Evolutionary conservation across 1,139 yeast genomes (phyloP).

Genomic region (Yamadazyma oceani): DNA sequence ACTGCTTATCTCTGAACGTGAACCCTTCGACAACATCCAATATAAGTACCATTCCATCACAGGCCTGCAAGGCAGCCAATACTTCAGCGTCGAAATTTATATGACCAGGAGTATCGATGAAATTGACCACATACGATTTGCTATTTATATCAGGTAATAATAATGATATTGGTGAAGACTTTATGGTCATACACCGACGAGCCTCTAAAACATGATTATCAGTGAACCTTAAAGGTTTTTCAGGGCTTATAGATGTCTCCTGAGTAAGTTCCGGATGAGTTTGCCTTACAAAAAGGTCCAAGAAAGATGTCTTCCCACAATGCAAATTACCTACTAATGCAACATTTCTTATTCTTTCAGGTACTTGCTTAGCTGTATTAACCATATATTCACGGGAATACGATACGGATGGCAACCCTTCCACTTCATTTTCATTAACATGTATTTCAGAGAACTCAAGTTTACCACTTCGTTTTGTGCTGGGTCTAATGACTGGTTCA

Average conservation of each 20-base stretch:
- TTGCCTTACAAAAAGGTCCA: conserved; percentile 66
- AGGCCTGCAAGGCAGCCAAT: conserved; percentile 53
- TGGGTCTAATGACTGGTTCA: conserved; percentile 70
- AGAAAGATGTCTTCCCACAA: conserved; percentile 82
- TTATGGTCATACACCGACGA: conserved; percentile 69
- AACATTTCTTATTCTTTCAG: conserved; percentile 74
- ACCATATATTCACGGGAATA: conserved; percentile 67
- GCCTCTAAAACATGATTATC: conserved; percentile 72
- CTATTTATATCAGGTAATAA: conserved; percentile 56
- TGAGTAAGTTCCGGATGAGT: conserved; percentile 50
- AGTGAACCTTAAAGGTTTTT: conserved; percentile 55
- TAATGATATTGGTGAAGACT: conserved; percentile 61
- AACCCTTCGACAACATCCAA: conserved; percentile 89
- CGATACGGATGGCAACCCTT: conserved; percentile 51
- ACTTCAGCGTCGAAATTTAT: conserved; percentile 78
- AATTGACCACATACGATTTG: conserved; percentile 58
- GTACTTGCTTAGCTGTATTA: conserved; percentile 44
- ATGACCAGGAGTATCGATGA: conserved; percentile 93
- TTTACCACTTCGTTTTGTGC: conserved; percentile 40
- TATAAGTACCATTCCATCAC: conserved; percentile 68
- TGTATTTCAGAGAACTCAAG: conserved; percentile 30
- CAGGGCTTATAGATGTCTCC: conserved; percentile 1
- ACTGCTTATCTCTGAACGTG: conserved; percentile 49
- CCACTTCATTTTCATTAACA: conserved; percentile 22
- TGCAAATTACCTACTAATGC: conserved; percentile 80